A percentile compares a stretch with the other conserved stretches of the same genome.
phyloP scores from a whole-genome alignment of 345 rosid species.

The Fremontodendron californicum region DNA sequence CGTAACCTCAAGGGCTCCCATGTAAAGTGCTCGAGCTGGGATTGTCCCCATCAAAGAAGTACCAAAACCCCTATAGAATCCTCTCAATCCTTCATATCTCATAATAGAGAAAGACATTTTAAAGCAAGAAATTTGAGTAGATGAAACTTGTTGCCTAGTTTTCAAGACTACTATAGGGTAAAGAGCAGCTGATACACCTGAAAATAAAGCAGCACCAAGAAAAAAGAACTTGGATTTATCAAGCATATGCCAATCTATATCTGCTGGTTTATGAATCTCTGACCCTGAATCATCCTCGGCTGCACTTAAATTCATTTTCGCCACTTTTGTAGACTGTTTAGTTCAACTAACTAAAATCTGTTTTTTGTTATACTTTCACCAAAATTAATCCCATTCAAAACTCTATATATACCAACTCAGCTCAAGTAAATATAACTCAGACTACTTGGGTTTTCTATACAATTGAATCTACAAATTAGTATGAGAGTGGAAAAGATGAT shows the following conservation, averaged over 20 bases:
- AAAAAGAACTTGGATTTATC: slow-evolving; percentile 89
- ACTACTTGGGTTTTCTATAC: slow-evolving; percentile 6
- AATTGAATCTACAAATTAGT: background rate
- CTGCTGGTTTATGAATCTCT: slow-evolving; percentile 74
- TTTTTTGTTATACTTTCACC: background rate
- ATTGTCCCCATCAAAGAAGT: slow-evolving; percentile 85
- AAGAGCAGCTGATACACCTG: slow-evolving; percentile 85
- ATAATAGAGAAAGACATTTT: slow-evolving; percentile 59
- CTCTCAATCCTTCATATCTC: slow-evolving; percentile 66
- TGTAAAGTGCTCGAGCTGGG: slow-evolving; percentile 91
- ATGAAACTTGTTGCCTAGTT: slow-evolving; percentile 79
- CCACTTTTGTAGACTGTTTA: slow-evolving; percentile 36
- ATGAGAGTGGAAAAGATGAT: background rate
- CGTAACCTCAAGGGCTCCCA: slow-evolving; percentile 88
- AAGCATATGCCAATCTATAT: slow-evolving; percentile 94
- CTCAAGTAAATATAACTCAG: background rate
- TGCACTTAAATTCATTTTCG: slow-evolving; percentile 73
- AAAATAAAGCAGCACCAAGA: slow-evolving; percentile 80
- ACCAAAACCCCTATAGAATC: slow-evolving; percentile 83
- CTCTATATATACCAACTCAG: background rate
- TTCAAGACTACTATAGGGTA: slow-evolving; percentile 80
- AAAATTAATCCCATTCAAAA: slow-evolving; percentile 7
- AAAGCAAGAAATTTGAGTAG: slow-evolving; percentile 50
- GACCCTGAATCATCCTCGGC: slow-evolving; percentile 71
- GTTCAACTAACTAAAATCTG: slow-evolving; percentile 4